A percentile compares a stretch with the other conserved stretches of the same genome.
phyloP scores from a whole-genome alignment of 768 basidiomycete species.

The Podaxis rugospora region DNA sequence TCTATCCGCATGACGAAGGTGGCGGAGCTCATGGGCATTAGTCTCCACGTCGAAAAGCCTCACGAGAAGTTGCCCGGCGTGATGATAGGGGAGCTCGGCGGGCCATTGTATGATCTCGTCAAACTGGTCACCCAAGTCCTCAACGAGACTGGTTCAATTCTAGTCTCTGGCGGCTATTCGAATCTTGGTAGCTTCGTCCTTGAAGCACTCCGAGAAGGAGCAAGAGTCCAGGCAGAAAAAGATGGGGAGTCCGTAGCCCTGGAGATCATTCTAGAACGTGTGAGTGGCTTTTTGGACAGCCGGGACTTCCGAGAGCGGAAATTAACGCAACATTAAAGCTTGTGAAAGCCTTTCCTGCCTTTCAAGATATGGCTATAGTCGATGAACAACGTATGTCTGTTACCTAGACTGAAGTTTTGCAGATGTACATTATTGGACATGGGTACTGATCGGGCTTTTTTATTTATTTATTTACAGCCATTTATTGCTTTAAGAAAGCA shows the following conservation, averaged over 20 bases:
- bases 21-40: constrained; percentile 69
- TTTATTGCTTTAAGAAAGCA: constrained; percentile 90
- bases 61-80: constrained; percentile 70
- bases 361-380: constrained; percentile 71
- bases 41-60: constrained; percentile 62
- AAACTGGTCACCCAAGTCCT: constrained; percentile 56
- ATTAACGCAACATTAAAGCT: constrained; percentile 41
- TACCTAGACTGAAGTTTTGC: not conserved
- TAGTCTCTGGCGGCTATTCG: constrained; percentile 56
- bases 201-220: constrained; percentile 59
- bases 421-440: not conserved
- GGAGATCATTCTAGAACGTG: constrained; percentile 61
- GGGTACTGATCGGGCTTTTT: not conserved
- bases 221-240: constrained; percentile 22
- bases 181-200: constrained; percentile 72
- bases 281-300: constrained; percentile 25
- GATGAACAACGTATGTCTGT: constrained; percentile 52
- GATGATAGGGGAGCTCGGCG: constrained; percentile 70
- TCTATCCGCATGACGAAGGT: constrained; percentile 49
- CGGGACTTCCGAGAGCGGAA: not conserved
- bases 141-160: constrained; percentile 67
- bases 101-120: constrained; percentile 71
- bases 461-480: constrained; percentile 35
- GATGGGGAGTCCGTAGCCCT: constrained; percentile 5
- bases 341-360: constrained; percentile 73